phyloP scores from a whole-genome alignment of 805 yeast species.

The Pichia membranifaciens region DNA sequence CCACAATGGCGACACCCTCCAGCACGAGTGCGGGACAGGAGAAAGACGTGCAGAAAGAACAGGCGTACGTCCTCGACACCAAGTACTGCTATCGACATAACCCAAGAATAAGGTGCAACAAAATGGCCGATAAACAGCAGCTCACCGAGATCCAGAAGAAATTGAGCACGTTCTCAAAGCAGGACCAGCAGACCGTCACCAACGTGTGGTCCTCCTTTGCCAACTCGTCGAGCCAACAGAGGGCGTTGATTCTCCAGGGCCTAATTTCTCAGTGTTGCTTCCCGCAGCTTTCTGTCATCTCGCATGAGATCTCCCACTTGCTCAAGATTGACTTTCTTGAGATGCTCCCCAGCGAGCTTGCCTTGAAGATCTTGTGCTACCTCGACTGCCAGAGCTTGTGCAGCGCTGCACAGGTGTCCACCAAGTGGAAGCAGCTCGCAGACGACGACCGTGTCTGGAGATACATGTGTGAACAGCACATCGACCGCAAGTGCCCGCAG shows the following conservation, averaged over 20 bases:
- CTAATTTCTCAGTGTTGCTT: slow-evolving; percentile 86
- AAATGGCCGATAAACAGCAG: slow-evolving; percentile 55
- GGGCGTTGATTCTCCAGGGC: slow-evolving; percentile 77
- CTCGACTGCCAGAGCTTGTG: slow-evolving; percentile 91
- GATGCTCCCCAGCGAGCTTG: slow-evolving; percentile 78
- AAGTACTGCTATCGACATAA: slow-evolving; percentile 88
- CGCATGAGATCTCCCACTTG: slow-evolving; percentile 70
- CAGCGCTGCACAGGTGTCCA: slow-evolving; percentile 87
- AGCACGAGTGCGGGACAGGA: no score
- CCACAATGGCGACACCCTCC: no score
- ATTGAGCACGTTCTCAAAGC: slow-evolving; percentile 53
- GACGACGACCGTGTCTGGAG: slow-evolving; percentile 98
- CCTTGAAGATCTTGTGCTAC: slow-evolving; percentile 80
- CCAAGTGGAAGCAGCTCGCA: slow-evolving; percentile 81
- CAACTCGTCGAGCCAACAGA: slow-evolving; percentile 63
- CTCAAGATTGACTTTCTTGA: slow-evolving; percentile 85
- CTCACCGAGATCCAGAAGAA: slow-evolving; percentile 58
- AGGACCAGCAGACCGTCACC: slow-evolving; percentile 71
- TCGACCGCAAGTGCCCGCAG: slow-evolving; percentile 93
- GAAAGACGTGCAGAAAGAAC: no score
- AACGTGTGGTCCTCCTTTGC: slow-evolving; percentile 82
- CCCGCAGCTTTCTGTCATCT: slow-evolving; percentile 84
- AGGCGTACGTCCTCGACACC: slow-evolving; percentile 44
- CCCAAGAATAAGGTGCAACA: slow-evolving; percentile 75
- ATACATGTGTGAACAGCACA: slow-evolving; percentile 97